phyloP scores from a whole-genome alignment of 768 basidiomycete genomes.

The Hydnomerulius pinastri region DNA sequence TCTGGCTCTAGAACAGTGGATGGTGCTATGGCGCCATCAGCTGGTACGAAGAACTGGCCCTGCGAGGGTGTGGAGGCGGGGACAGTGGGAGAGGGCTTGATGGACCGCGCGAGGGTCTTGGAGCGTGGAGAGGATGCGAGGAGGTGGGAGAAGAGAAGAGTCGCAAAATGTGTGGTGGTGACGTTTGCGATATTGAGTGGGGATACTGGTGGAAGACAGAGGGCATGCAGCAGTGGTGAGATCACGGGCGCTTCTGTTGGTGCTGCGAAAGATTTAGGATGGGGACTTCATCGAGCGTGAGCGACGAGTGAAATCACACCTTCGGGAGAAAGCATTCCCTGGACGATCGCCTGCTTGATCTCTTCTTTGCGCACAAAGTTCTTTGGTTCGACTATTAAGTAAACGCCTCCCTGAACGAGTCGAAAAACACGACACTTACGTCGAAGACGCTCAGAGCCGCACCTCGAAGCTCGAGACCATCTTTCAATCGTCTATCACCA shows the following conservation, averaged over 20 bases:
- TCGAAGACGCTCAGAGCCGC: slow-evolving; percentile 84
- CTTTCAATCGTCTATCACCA: slow-evolving; percentile 58
- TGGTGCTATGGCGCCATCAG: slow-evolving; percentile 53
- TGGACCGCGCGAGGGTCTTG: slow-evolving; percentile 63
- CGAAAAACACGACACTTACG: slow-evolving; percentile 43
- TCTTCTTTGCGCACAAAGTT: slow-evolving; percentile 80
- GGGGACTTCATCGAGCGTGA: neutral
- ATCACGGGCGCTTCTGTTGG: slow-evolving; percentile 44
- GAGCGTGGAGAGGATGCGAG: slow-evolving; percentile 65
- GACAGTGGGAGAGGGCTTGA: slow-evolving; percentile 51
- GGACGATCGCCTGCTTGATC: slow-evolving; percentile 65
- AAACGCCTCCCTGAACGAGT: neutral
- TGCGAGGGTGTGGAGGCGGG: slow-evolving; percentile 31
- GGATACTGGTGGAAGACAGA: slow-evolving; percentile 62
- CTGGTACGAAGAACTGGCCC: slow-evolving; percentile 73
- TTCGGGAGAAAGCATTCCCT: slow-evolving; percentile 69
- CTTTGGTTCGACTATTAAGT: slow-evolving; percentile 35
- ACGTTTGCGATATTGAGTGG: slow-evolving; percentile 58
- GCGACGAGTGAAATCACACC: slow-evolving; percentile 38
- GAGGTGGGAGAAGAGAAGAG: slow-evolving; percentile 79
- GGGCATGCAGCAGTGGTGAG: slow-evolving; percentile 70
- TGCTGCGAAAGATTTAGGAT: slow-evolving; percentile 12
- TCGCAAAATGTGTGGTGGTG: slow-evolving; percentile 71
- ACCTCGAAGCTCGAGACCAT: slow-evolving; percentile 71
- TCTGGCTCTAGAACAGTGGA: slow-evolving; percentile 40